These are phyloP conservation scores for Gynandropsis gynandra DNA, from an alignment of 345 rosid species.

Conservation along the genomic window DNA sequence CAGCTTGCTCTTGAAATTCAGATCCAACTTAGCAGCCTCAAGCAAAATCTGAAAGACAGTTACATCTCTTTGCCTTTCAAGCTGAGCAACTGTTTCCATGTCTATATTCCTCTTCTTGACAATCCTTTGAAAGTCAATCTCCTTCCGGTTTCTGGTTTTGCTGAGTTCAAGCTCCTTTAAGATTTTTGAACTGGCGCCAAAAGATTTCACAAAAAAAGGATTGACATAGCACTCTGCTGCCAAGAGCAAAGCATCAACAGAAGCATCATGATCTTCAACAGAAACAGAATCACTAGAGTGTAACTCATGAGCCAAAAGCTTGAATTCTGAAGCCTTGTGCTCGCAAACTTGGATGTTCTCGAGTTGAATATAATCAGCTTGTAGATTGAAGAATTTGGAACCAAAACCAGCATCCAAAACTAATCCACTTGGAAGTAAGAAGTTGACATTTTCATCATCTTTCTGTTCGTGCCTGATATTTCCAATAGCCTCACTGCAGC, in stretches of 20 bases:
- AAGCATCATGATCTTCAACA: constrained; percentile 68
- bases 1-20: constrained; percentile 33
- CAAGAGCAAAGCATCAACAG: constrained; percentile 73
- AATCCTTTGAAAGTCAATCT: constrained; percentile 10
- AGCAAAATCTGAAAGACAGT: constrained; percentile 58
- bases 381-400: constrained; percentile 55
- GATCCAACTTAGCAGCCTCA: constrained; percentile 68
- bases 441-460: constrained; percentile 25
- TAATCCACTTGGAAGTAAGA: constrained; percentile 33
- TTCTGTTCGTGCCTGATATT: constrained; percentile 36
- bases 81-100: constrained; percentile 41
- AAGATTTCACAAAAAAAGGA: constrained; percentile 61
- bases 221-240: constrained; percentile 88
- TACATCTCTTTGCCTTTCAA: constrained; percentile 67
- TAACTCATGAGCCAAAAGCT: constrained; percentile 61
- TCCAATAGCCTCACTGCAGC: constrained; percentile 24
- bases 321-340: constrained; percentile 72
- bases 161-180: constrained; percentile 26
- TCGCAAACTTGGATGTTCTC: constrained; percentile 57
- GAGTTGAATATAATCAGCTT: constrained; percentile 60
- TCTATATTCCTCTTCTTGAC: constrained; percentile 27
- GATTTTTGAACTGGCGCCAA: constrained; percentile 29
- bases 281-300: constrained; percentile 44
- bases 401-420: constrained; percentile 47
- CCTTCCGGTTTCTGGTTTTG: constrained; percentile 19